A percentile compares a stretch with the other conserved stretches of the same genome.
Conservation (phyloP, 1,284 basidiomycete species). For the Ceratobasidium papillatum region DNA sequence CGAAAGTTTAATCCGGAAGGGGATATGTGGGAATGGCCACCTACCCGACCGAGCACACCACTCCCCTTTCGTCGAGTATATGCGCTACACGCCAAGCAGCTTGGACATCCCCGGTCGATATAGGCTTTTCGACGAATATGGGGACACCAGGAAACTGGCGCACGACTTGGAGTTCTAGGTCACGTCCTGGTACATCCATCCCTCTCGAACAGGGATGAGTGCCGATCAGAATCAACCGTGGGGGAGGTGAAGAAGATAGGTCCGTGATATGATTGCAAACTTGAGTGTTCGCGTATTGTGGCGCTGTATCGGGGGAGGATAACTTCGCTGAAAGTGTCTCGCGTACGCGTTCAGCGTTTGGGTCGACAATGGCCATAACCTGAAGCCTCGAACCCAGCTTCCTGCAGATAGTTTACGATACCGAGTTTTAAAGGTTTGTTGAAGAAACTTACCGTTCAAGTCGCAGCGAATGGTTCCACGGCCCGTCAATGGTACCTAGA, state of each 20-base stretch:
- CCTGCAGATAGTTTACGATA: constrained; percentile 55
- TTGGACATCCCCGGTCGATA: constrained; percentile 79
- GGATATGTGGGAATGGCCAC: constrained; percentile 45
- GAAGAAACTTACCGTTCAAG: constrained; percentile 77
- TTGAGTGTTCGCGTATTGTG: constrained; percentile 92
- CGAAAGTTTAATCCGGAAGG: constrained; percentile 1
- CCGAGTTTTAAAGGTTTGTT: not conserved
- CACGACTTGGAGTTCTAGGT: constrained; percentile 90
- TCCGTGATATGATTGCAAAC: constrained; percentile 90
- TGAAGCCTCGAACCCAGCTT: constrained; percentile 97
- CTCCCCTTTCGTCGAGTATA: constrained; percentile 72
- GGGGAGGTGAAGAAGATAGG: constrained; percentile 61
- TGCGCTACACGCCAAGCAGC: constrained; percentile 55
- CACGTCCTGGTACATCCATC: constrained; percentile 75
- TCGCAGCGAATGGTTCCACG: constrained; percentile 95
- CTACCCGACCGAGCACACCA: constrained; percentile 89
- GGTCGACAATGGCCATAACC: constrained; percentile 94
- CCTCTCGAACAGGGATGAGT: constrained; percentile 95
- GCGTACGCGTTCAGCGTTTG: constrained; percentile 85
- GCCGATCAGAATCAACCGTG: constrained; percentile 85
- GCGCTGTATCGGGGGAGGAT: constrained; percentile 85
- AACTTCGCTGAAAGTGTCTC: constrained; percentile 89
- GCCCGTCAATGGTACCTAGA: constrained; percentile 82
- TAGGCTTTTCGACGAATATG: constrained; percentile 94
- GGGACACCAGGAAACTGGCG: constrained; percentile 89